Conservation (phyloP, 768 basidiomycete genomes). For the Coprinellus aureogranulatus region DNA sequence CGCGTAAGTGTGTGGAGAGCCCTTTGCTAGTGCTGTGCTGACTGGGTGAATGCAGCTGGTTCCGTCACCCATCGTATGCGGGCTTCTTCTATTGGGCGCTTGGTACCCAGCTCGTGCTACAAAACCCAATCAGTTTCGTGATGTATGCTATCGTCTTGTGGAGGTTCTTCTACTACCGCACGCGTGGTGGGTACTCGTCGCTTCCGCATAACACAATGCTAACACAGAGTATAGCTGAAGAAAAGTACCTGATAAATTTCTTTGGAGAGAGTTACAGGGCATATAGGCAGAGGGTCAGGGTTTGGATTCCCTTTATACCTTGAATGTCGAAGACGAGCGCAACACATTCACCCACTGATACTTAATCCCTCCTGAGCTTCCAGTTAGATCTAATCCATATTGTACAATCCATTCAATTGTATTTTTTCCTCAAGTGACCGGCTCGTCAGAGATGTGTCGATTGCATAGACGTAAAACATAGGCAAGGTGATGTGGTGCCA, state of each 20-base stretch:
- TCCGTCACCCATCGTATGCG: constrained; percentile 93
- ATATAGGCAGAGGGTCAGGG: constrained; percentile 78
- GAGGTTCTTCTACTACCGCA: constrained; percentile 84
- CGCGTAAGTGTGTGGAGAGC: constrained; percentile 47
- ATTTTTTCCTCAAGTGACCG: neutral
- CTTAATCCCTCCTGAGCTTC: too few species aligned
- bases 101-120: constrained; percentile 88
- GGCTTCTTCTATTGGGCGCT: constrained; percentile 99
- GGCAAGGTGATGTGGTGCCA: constrained; percentile 1
- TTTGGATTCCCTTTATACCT: constrained; percentile 82
- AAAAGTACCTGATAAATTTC: constrained; percentile 73
- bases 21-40: neutral
- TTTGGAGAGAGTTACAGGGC: constrained; percentile 85
- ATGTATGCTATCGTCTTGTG: constrained; percentile 70
- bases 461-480: constrained; percentile 9
- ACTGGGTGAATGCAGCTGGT: constrained; percentile 51
- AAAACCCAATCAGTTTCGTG: constrained; percentile 75
- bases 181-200: constrained; percentile 54
- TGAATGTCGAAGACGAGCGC: constrained; percentile 26
- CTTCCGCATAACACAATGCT: neutral
- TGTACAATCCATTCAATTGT: too few species aligned
- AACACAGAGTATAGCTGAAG: constrained; percentile 61
- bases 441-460: neutral
- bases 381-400: neutral
- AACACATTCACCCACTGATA: neutral